A percentile compares a stretch with the other conserved stretches of the same genome.
Conservation (phyloP, 2,329 filamentous ascomycete species). For the Monosporascus cannonballus region DNA sequence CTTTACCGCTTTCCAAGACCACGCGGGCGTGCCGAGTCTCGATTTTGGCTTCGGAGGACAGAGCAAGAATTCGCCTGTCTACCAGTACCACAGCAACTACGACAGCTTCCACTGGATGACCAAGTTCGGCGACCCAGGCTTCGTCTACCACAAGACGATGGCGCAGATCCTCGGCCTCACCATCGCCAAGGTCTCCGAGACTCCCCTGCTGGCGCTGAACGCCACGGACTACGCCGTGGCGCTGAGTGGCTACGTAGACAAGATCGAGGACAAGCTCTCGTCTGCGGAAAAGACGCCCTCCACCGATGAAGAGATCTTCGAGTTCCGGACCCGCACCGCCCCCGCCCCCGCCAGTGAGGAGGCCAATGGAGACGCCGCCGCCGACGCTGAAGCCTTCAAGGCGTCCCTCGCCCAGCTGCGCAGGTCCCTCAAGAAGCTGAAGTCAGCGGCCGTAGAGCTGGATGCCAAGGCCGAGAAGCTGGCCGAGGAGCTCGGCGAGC, state of each 20-base stretch:
- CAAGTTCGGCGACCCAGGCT: conserved; percentile 65
- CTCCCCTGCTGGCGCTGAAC: conserved; percentile 56
- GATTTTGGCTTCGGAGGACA: conserved; percentile 53
- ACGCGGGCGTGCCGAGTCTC: conserved; percentile 59
- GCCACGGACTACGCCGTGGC: conserved; percentile 58
- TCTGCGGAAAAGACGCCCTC: conserved; percentile 13
- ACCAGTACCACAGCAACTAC: conserved; percentile 89
- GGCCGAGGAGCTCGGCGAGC: conserved; percentile 30
- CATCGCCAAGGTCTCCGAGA: conserved; percentile 55
- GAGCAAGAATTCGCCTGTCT: conserved; percentile 46
- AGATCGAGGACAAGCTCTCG: conserved; percentile 44
- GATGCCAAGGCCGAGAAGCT: conserved; percentile 38
- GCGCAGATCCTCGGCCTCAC: conserved; percentile 60
- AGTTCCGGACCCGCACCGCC: conserved; percentile 17
- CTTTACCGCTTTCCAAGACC: conserved; percentile 71
- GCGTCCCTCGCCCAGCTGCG: conserved; percentile 33
- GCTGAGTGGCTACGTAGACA: conserved; percentile 45
- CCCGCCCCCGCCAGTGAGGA: conserved; percentile 3
- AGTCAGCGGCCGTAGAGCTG: conserved; percentile 34
- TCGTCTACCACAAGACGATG: conserved; percentile 60
- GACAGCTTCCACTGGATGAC: conserved; percentile 89
- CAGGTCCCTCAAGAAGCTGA: conserved; percentile 26
- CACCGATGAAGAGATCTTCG: conserved; percentile 24
- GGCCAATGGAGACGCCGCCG: conserved; percentile 16
- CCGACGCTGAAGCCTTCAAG: conserved; percentile 32